Evolutionary conservation across 1,284 basidiomycete species (phyloP).

Genomic region (Porodaedalea pini): DNA sequence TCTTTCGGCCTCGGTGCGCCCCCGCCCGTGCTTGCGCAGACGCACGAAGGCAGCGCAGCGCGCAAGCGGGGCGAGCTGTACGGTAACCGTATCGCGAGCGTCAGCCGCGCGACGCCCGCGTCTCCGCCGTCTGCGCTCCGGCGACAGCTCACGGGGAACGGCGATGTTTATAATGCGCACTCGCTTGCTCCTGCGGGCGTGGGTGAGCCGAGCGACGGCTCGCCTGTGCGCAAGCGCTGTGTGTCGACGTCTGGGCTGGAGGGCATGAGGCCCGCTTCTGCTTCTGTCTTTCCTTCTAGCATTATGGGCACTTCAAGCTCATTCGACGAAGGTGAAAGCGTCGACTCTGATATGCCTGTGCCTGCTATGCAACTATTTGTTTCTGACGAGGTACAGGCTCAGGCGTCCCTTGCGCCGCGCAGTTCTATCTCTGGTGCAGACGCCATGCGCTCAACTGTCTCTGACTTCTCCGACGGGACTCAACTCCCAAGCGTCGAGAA

Average conservation of each 20-base stretch:
- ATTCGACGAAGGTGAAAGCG: conserved; percentile 1
- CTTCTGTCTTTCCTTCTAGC: not conserved
- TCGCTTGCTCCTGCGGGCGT: not conserved
- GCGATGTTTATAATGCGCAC: not conserved
- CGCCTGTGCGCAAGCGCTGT: conserved; percentile 18
- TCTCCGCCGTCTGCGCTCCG: conserved; percentile 10
- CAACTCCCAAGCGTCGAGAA: not conserved
- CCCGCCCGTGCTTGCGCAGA: conserved; percentile 31
- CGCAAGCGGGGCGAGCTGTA: conserved; percentile 62
- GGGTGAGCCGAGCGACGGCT: not conserved
- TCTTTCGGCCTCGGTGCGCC: conserved; percentile 70
- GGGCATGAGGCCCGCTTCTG: not conserved
- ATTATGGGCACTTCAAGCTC: not conserved
- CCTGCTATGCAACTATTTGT: conserved; percentile 3
- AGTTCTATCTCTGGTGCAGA: conserved; percentile 9
- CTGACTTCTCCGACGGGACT: not conserved
- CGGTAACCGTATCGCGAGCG: conserved; percentile 55
- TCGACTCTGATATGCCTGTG: not conserved
- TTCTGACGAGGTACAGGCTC: not conserved
- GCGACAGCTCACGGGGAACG: conserved; percentile 3
- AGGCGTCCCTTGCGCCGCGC: not conserved
- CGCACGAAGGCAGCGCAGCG: conserved; percentile 39
- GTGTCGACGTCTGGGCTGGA: conserved; percentile 17
- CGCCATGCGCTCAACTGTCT: conserved; percentile 1
- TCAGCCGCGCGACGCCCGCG: not conserved